Conservation (phyloP, 1,284 basidiomycete genomes). For the Ustilago trichophora region DNA sequence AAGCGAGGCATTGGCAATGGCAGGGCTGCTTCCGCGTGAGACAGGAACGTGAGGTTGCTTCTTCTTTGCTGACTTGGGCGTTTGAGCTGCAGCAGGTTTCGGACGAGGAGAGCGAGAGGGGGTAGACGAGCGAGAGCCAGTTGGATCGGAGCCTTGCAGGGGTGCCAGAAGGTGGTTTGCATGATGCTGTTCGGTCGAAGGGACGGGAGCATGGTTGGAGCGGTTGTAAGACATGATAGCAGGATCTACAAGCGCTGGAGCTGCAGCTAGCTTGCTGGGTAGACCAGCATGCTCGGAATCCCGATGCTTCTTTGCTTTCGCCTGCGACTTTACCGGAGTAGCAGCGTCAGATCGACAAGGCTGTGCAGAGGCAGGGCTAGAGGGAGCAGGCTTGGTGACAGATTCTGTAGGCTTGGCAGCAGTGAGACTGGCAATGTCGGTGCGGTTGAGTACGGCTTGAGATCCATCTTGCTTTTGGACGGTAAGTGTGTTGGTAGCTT, state of each 20-base stretch:
- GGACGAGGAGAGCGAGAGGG: constrained; percentile 44
- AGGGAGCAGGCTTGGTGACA: neutral
- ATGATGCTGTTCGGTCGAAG: constrained; percentile 1
- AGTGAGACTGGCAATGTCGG: constrained; percentile 38
- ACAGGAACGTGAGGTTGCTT: constrained; percentile 4
- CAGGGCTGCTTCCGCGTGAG: constrained; percentile 25
- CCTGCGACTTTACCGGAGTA: constrained; percentile 7
- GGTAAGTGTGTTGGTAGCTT: constrained; percentile 40
- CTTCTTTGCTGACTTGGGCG: constrained; percentile 28
- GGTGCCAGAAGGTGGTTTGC: constrained; percentile 10
- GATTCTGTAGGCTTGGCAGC: constrained; percentile 13
- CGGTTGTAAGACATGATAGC: constrained; percentile 27
- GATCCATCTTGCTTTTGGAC: constrained; percentile 40
- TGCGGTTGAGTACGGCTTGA: constrained; percentile 23
- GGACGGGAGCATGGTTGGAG: neutral
- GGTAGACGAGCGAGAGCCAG: constrained; percentile 28
- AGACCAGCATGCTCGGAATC: neutral
- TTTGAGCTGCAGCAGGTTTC: constrained; percentile 15
- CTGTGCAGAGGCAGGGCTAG: neutral
- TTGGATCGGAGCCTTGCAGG: constrained; percentile 12
- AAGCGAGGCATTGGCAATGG: constrained; percentile 24
- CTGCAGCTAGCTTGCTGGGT: constrained; percentile 3
- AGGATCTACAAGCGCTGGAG: constrained; percentile 14
- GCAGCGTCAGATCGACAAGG: constrained; percentile 5
- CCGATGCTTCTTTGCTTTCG: constrained; percentile 15